These are phyloP conservation scores for Gossypium lobatum DNA, from an alignment of 441 rosid species.

Conservation along the genomic window DNA sequence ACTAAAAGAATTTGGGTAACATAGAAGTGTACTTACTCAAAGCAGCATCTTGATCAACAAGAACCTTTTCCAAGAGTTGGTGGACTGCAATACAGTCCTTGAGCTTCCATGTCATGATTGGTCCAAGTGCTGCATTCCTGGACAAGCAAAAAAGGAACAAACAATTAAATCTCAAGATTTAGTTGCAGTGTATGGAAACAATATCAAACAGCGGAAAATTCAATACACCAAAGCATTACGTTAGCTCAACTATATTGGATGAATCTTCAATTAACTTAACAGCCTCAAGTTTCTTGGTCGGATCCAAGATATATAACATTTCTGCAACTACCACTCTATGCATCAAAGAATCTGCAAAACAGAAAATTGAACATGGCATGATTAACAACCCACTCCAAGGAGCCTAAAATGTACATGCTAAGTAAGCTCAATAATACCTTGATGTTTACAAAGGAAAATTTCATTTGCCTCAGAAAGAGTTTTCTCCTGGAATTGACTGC, in stretches of 20 bases:
- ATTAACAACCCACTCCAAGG: neutral
- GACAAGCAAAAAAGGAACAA: neutral
- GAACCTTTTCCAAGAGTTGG: slow-evolving; percentile 51
- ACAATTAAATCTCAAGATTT: neutral
- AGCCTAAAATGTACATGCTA: neutral
- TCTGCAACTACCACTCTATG: slow-evolving; percentile 99
- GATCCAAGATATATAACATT: slow-evolving; percentile 70
- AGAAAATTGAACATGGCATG: slow-evolving; percentile 6
- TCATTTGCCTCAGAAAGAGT: slow-evolving; percentile 75
- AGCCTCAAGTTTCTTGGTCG: slow-evolving; percentile 68
- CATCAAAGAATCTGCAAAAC: slow-evolving; percentile 75
- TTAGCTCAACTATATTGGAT: slow-evolving; percentile 40
- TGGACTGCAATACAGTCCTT: slow-evolving; percentile 79
- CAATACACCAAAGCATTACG: slow-evolving; percentile 29
- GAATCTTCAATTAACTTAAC: slow-evolving; percentile 83
- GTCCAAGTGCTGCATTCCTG: slow-evolving; percentile 68
- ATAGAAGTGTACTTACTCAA: slow-evolving; percentile 53
- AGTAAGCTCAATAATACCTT: slow-evolving; percentile 39
- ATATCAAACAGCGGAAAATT: neutral
- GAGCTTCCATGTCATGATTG: slow-evolving; percentile 72
- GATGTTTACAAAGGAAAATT: slow-evolving; percentile 64
- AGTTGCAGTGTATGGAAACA: neutral
- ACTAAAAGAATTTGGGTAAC: neutral
- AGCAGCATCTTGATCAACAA: slow-evolving; percentile 67
- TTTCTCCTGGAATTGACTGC: slow-evolving; percentile 79